Evolutionary conservation across 768 basidiomycete genomes (phyloP).

Genomic region (Lentinula raphanica): DNA sequence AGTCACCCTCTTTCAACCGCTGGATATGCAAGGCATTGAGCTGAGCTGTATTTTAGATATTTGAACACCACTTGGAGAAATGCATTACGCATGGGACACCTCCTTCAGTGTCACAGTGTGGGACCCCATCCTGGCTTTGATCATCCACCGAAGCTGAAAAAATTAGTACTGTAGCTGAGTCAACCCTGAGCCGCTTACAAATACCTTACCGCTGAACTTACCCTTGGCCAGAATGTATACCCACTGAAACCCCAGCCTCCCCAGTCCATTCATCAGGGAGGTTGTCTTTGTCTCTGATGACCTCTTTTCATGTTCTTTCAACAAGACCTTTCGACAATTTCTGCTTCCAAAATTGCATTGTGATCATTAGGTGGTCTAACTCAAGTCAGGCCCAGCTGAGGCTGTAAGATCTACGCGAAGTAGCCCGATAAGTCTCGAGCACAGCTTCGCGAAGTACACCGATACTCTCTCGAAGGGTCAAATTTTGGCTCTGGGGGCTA

Average conservation of each 20-base stretch:
- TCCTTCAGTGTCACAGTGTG: neutral
- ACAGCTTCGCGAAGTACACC: no score
- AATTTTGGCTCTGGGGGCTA: no score
- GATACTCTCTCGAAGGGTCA: no score
- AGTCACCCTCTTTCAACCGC: neutral
- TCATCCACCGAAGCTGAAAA: neutral
- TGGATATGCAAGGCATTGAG: neutral
- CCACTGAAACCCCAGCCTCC: conserved; percentile 27
- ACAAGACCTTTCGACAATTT: conserved; percentile 11
- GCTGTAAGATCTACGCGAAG: no score
- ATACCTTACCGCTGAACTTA: neutral
- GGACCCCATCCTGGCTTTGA: neutral
- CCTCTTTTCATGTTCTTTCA: conserved; percentile 16
- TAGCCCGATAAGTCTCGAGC: no score
- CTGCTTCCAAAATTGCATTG: conserved; percentile 9
- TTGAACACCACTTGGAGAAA: neutral
- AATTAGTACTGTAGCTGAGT: neutral
- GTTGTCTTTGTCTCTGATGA: conserved; percentile 12
- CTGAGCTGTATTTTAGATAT: neutral
- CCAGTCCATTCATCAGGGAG: conserved; percentile 16
- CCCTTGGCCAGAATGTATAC: conserved; percentile 13
- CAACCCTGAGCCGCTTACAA: neutral
- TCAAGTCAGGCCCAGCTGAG: conserved; percentile 7
- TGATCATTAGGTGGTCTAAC: conserved; percentile 13
- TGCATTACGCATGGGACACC: neutral